These are phyloP conservation scores for Phlyctochytrium bullatum DNA, from an alignment of 192 early-diverging fungal genomes.

Conservation along the genomic window DNA sequence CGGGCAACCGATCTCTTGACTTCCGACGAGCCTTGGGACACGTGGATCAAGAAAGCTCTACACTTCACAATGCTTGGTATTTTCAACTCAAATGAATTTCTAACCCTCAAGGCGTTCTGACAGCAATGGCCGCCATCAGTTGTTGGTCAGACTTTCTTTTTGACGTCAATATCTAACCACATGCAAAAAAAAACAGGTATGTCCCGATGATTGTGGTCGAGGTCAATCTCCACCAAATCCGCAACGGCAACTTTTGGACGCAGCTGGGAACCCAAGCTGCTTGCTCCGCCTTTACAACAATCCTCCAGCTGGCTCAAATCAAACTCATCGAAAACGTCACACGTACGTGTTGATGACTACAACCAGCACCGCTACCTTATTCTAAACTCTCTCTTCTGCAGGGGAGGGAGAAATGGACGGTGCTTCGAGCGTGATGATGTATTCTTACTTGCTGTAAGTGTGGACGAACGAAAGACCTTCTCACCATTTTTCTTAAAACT, in stretches of 20 bases:
- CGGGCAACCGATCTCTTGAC: too few species aligned
- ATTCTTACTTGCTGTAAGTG: neutral
- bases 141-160: neutral
- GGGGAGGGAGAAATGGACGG: neutral
- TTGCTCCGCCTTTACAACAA: neutral
- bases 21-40: too few species aligned
- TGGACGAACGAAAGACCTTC: neutral
- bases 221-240: neutral
- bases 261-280: neutral
- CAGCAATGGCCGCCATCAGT: neutral
- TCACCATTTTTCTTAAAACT: neutral
- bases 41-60: too few species aligned
- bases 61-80: too few species aligned
- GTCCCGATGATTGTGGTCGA: neutral
- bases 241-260: neutral
- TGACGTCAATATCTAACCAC: neutral
- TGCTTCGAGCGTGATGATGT: neutral
- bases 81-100: too few species aligned
- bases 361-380: too few species aligned
- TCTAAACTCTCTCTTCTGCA: neutral
- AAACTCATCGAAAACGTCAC: neutral
- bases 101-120: neutral
- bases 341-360: too few species aligned
- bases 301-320: neutral
- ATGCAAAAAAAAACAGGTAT: neutral